phyloP scores from a whole-genome alignment of 441 rosid species.

The Dalechampia spathulata region DNA sequence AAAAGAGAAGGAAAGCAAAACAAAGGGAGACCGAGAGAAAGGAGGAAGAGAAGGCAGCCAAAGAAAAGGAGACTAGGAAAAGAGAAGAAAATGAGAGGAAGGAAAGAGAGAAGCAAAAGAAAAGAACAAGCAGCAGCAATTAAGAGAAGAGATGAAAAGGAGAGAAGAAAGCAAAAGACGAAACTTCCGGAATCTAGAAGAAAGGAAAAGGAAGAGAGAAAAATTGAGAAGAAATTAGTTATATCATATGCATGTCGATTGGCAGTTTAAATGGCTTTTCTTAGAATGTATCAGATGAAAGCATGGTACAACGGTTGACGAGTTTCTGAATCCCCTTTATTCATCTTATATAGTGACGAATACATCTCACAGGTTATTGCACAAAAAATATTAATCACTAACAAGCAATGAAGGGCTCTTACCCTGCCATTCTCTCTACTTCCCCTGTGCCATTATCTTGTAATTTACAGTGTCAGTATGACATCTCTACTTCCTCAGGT shows the following conservation, averaged over 20 bases:
- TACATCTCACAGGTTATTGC: conserved; percentile 18
- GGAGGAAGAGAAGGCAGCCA: not conserved
- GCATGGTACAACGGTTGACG: too few species aligned
- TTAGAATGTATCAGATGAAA: too few species aligned
- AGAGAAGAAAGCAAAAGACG: not conserved
- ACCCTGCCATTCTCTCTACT: conserved; percentile 7
- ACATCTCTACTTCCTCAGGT: not conserved
- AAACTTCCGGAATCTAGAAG: not conserved
- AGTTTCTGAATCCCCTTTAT: conserved; percentile 9
- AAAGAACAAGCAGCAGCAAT: conserved; percentile 6
- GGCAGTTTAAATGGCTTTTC: too few species aligned
- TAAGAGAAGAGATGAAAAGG: conserved; percentile 1
- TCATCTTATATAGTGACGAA: not conserved
- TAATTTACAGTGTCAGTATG: not conserved
- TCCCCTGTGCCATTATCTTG: not conserved
- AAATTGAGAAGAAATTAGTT: conserved; percentile 1
- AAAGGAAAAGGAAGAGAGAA: conserved; percentile 1
- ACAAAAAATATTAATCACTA: conserved; percentile 9
- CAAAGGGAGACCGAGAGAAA: conserved; percentile 11
- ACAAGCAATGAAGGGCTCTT: not conserved
- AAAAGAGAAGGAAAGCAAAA: conserved; percentile 20
- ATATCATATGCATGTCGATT: too few species aligned
- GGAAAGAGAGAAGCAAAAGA: not conserved
- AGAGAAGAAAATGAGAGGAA: not conserved
- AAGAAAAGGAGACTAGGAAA: conserved; percentile 1